Evolutionary conservation across 345 rosid species (phyloP).

Genomic region (Acer saccharum): DNA sequence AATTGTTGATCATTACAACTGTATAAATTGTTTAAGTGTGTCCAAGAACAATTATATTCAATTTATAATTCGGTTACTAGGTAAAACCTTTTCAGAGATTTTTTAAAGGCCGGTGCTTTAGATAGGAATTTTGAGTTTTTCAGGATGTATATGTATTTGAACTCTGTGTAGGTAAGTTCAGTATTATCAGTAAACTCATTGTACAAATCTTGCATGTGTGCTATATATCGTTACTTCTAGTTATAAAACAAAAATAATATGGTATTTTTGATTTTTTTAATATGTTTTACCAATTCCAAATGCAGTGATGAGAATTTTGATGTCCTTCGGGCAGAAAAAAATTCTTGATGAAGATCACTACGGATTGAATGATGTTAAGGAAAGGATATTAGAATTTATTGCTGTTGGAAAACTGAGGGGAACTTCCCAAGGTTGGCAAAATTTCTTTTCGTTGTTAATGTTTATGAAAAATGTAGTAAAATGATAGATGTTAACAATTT

Average conservation of each 20-base stretch:
- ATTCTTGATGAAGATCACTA: constrained; percentile 99
- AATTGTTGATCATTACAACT: neutral
- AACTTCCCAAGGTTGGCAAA: constrained; percentile 78
- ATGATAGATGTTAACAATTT: neutral
- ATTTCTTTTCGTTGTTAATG: neutral
- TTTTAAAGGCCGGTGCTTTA: neutral
- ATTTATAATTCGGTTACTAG: neutral
- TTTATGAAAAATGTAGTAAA: neutral
- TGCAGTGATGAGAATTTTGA: constrained; percentile 98
- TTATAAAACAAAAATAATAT: neutral
- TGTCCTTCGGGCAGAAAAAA: constrained; percentile 73
- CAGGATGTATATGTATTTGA: neutral
- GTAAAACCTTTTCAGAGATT: neutral
- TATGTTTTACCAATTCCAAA: constrained; percentile 7
- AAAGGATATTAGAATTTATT: constrained; percentile 95
- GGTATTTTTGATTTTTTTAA: neutral
- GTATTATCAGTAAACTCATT: neutral
- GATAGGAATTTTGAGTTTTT: neutral
- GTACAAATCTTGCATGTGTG: neutral
- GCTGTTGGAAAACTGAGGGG: constrained; percentile 99
- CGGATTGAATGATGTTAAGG: constrained; percentile 96
- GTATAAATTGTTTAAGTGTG: neutral
- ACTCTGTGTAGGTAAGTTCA: neutral
- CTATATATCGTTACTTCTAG: neutral
- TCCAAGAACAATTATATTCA: neutral